Base-by-base conservation (phyloP, 1,284 basidiomycete species). In the Porodaedalea pini region DNA sequence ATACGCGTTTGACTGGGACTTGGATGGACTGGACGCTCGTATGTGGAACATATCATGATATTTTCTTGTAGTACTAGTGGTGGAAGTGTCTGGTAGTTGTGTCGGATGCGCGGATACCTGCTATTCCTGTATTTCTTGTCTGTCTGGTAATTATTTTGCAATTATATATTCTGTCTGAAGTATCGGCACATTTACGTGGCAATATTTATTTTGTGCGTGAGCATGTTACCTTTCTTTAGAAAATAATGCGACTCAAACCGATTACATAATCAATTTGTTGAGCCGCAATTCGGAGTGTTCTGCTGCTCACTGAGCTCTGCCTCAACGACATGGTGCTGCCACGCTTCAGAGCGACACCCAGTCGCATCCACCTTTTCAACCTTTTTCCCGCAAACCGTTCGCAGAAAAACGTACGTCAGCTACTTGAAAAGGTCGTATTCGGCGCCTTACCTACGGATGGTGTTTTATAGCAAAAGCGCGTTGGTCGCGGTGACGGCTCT, bases 401-500 rank as follows among this genome's bases (percentile, higher is more conserved):
- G 2, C 59, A 61, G 52, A 61, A 61, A 31, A 61, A 61, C 41
- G 59, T 61, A 37, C 17, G 45, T 29, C 13, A 13, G 7, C 21
- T 21, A 13, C 21, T 34, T 45, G 11, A 13, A 21, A 11, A 29
- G 13, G 19, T 5, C 47, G 5, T 21, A n/a, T 6, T 37, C n/a
- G n/a, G 11, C 44, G 39, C 41, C 32, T 39, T 25, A 55, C 59
- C 36, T 23, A 39, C 44, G 4, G 39, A 21, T 34, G 36, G 27
- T 45, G 41, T 21, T 59, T 45, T 59, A 4, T 65, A 94, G 94
- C 86, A 90, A 85, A 94, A 94, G 81, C 90, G 96, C 68, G 82
- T 96, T 40, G 96, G 96, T 71, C 82, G 96, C 69, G 96, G 96
- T 70, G 88, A 92, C 72, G 90, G 90, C 19, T 94, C 93, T 1